Evolutionary conservation across 2,329 filamentous ascomycete genomes (phyloP).

Genomic region (Pestalotiopsis sp.): DNA sequence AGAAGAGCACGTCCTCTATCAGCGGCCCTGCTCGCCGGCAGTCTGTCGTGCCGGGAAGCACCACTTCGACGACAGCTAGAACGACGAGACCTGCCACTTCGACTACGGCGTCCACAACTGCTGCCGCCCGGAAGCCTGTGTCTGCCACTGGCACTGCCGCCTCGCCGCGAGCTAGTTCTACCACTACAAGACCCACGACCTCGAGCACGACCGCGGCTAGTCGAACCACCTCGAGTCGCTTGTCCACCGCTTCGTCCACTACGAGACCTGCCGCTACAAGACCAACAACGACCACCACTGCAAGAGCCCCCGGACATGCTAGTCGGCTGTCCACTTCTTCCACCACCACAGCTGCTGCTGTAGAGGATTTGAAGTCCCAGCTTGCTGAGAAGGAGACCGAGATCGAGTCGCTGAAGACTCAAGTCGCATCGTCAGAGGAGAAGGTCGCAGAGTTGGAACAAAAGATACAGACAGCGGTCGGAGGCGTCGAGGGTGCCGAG

Average conservation of each 20-base stretch:
- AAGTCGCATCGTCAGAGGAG: slow-evolving; percentile 58
- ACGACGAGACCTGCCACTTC: slow-evolving; percentile 38
- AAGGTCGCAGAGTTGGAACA: slow-evolving; percentile 58
- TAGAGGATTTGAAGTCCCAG: slow-evolving; percentile 63
- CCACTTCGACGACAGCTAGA: slow-evolving; percentile 32
- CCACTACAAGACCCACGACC: slow-evolving; percentile 39
- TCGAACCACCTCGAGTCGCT: slow-evolving; percentile 20
- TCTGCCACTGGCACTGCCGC: slow-evolving; percentile 24
- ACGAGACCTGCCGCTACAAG: slow-evolving; percentile 38
- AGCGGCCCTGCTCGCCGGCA: slow-evolving; percentile 44
- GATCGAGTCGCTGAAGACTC: slow-evolving; percentile 58
- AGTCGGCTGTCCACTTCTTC: slow-evolving; percentile 43
- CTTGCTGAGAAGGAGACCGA: slow-evolving; percentile 60
- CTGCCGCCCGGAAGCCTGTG: slow-evolving; percentile 34
- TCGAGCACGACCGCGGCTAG: slow-evolving; percentile 35
- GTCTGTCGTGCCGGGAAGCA: slow-evolving; percentile 43
- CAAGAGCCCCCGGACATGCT: slow-evolving; percentile 43
- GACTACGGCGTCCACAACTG: slow-evolving; percentile 29
- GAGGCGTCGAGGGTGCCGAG: slow-evolving; percentile 39
- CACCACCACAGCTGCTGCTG: slow-evolving; percentile 38
- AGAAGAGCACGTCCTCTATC: slow-evolving; percentile 45
- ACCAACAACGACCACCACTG: slow-evolving; percentile 39
- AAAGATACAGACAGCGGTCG: slow-evolving; percentile 47
- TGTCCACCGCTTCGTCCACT: slow-evolving; percentile 25
- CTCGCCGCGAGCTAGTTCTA: slow-evolving; percentile 36